Evolutionary conservation across 1,139 yeast genomes (phyloP), one percentile per base, ranked within the genome.

Genomic region (Pichia sp.): DNA sequence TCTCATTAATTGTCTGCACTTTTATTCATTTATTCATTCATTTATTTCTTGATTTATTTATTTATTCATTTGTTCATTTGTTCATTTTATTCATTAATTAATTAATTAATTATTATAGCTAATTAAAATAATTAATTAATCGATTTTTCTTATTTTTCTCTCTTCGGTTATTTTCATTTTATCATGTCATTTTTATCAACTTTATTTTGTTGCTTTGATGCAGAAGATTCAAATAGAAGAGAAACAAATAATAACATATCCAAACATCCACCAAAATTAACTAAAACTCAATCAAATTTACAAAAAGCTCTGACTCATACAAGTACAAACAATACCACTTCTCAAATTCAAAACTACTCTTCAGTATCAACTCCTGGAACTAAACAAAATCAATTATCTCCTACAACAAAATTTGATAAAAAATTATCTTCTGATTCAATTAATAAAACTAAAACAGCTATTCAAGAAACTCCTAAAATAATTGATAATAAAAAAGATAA

Each of bases 121-220:
- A n/a, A n/a, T n/a, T n/a, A n/a, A n/a, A n/a, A n/a, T n/a, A n/a
- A n/a, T n/a, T n/a, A n/a, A n/a, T n/a, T n/a, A n/a, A n/a, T n/a
- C n/a, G n/a, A n/a, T n/a, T n/a, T n/a, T n/a, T n/a, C n/a, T n/a
- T n/a, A n/a, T n/a, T n/a, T n/a, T n/a, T n/a, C n/a, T n/a, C n/a
- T n/a, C n/a, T n/a, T n/a, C n/a, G n/a, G n/a, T 18, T 35, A 8
- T 16, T 15, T 18, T 32, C 16, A 18, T 33, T 37, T 15, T 22
- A 28, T 21, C 33, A 60, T 60, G 64, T 56, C 63, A 32, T 55
- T 60, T 49, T 44, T 59, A 41, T 53, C 63, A 13, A 47, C 56
- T 6, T 32, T 60, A 22, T 48, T 60, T 43, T 60, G 64, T 43
- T 60, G 64, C 47, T 59, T 57, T 50, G 60, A 53, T 41, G 46